Base-by-base conservation (phyloP, 1,284 basidiomycete genomes). In the Tilletia setariae region DNA sequence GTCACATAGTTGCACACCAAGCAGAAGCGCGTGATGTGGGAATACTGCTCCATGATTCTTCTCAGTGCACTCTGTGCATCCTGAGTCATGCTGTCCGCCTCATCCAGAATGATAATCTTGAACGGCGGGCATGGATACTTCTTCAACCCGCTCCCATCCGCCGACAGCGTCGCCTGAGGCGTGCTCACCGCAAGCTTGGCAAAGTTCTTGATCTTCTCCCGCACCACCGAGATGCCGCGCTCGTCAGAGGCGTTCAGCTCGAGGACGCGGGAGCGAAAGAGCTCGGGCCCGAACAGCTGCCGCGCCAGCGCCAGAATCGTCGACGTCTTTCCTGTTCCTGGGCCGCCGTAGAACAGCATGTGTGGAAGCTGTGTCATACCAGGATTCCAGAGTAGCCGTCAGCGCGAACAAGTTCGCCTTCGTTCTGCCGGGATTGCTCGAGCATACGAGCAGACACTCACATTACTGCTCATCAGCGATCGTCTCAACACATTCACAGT, bases 241-340 rank as follows among this genome's bases (percentile, higher is more conserved):
- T 99, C 96, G 82, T 99, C 96, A 2, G 96, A 98, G 4, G 96
- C 96, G 83, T 99, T 99, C n/a, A 99, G 86, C 83, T 99, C 96
- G 16, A 99, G 88, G 1, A 99, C 94, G 9, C 96, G 89, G 56
- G 91, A 90, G 73, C 90, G 88, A 81, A 98, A 97, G 79, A 97
- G 90, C 75, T 98, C 95, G 65, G 95, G 96, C 11, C 96, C 96
- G 81, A 95, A 99, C 19, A 99, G 87, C 83, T 98, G 94, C 63
- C 94, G 86, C 53, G 96, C 87, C 47, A 99, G 86, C 15, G 96
- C 96, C 16, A 99, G 89, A 76, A 99, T 98, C 0, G 96, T 98
- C 46, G 93, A 96, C 16, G 96, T 99, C 84, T 99, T 99, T 63
- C 96, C 96, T 7, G 96, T 98, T 35, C 96, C 96, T 9, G 96